Conservation (phyloP, 306 rosid genomes). For the Corylus americana region DNA sequence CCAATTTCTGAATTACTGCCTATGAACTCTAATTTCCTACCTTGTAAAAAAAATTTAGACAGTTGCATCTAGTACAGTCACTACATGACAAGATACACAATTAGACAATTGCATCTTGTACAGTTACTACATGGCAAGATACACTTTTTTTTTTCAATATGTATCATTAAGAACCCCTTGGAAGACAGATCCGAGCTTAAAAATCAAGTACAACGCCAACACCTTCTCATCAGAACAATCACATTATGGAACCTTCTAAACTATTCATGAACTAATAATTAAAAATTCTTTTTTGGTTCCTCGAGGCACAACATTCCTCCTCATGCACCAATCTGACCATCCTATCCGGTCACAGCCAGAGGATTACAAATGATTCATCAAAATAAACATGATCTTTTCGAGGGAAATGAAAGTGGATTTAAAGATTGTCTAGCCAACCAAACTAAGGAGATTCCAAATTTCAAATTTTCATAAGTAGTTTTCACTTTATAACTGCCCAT, state of each 20-base stretch:
- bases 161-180: neutral
- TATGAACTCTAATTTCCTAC: neutral
- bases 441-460: neutral
- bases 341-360: neutral
- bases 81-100: neutral
- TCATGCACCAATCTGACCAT: neutral
- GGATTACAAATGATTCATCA: neutral
- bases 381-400: neutral
- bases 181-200: neutral
- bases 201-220: neutral
- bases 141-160: neutral
- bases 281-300: neutral
- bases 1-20: neutral
- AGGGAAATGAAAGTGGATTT: neutral
- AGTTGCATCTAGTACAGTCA: neutral
- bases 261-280: neutral
- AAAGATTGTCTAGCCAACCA: no score
- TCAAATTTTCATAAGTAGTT: neutral
- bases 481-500: neutral
- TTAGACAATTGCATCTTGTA: neutral
- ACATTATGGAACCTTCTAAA: neutral
- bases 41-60: neutral
- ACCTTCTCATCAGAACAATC: neutral
- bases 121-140: neutral
- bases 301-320: neutral